These are phyloP conservation scores for Penicillium cosmopolitanum DNA, from an alignment of 495 filamentous ascomycete species.

Conservation along the genomic window DNA sequence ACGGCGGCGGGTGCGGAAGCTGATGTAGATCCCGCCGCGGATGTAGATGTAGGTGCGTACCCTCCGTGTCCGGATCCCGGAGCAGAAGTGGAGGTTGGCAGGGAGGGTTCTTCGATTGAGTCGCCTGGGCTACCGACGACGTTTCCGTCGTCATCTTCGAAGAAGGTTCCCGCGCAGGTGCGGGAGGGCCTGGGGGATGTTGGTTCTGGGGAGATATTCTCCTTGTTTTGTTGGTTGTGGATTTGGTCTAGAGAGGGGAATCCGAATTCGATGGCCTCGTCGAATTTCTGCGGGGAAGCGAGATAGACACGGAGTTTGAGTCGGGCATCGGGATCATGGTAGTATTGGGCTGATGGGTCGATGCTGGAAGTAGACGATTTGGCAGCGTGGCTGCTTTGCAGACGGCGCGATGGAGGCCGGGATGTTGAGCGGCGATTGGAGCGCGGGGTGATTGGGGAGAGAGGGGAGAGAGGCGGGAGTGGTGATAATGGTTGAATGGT, in stretches of 20 bases:
- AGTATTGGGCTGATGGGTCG: constrained; percentile 77
- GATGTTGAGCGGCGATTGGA: constrained; percentile 46
- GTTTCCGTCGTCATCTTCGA: constrained; percentile 48
- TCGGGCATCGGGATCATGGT: constrained; percentile 88
- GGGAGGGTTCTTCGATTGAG: constrained; percentile 15
- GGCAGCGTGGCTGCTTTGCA: constrained; percentile 27
- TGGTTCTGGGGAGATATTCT: constrained; percentile 29
- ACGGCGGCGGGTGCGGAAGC: not conserved
- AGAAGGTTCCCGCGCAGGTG: constrained; percentile 43
- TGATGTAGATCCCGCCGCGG: not conserved
- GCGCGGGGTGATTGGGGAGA: constrained; percentile 21
- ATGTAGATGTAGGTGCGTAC: not conserved
- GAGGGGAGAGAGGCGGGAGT: constrained; percentile 18
- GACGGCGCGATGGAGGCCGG: constrained; percentile 34
- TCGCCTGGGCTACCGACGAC: constrained; percentile 30
- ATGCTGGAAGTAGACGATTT: constrained; percentile 58
- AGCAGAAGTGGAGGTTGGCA: not conserved
- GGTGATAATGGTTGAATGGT: constrained; percentile 6
- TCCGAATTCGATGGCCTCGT: constrained; percentile 92
- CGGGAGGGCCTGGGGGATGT: constrained; percentile 9
- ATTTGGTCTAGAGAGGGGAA: constrained; percentile 67
- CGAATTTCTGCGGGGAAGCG: constrained; percentile 91
- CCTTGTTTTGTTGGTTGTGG: constrained; percentile 29
- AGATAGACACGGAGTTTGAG: constrained; percentile 86
- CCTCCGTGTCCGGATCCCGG: not conserved